Base-by-base conservation (phyloP, 2,329 filamentous ascomycete species). In the Pleurostoma richardsiae region DNA sequence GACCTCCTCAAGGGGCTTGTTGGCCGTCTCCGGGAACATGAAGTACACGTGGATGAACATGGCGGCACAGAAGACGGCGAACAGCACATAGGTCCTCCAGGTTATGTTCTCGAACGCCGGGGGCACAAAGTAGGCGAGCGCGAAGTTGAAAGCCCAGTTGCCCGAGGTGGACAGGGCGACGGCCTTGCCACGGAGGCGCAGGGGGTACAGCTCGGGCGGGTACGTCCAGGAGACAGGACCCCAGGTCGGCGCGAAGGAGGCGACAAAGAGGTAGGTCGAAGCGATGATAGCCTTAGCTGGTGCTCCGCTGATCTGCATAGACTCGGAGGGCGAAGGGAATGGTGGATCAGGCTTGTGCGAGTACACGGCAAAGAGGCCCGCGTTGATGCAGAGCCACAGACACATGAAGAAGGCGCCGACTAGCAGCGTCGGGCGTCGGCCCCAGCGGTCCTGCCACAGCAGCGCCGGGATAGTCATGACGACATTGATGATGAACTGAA, bases 401-500 rank as follows among this genome's bases (percentile, higher is more conserved):
- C 67, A 70, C 85, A 89, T 88, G 41, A 86, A 66, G 28, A 77
- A 66, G 5, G 83, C 78, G 42, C 85, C 86, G 29, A 82, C 59
- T n/a, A 89, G 70, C 33, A 89, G 71, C 4, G 84, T 79, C 2
- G 71, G 71, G 39, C 86, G 86, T 52, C 88, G 86, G 41, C 88
- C 88, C 82, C 85, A 88, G 46, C 75, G 73, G 55, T 94, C 88
- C 56, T 91, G 78, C 69, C 73, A 91, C 47, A 91, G 66, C 28
- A 92, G 74, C 1, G 87, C 87, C 0, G 86, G 85, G 3, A 91
- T 62, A 0, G 88, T 92, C 82, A 89, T 88, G 44, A 83, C 50
- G 2, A 92, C 87, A 62, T 91, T 91, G 71, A 92, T 88, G 56
- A 90, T 74, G 61, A 87, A 88, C 59, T 88, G 82, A 52, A 88